phyloP scores from a whole-genome alignment of 2,329 filamentous ascomycete genomes.

The Neonectria ditissima region DNA sequence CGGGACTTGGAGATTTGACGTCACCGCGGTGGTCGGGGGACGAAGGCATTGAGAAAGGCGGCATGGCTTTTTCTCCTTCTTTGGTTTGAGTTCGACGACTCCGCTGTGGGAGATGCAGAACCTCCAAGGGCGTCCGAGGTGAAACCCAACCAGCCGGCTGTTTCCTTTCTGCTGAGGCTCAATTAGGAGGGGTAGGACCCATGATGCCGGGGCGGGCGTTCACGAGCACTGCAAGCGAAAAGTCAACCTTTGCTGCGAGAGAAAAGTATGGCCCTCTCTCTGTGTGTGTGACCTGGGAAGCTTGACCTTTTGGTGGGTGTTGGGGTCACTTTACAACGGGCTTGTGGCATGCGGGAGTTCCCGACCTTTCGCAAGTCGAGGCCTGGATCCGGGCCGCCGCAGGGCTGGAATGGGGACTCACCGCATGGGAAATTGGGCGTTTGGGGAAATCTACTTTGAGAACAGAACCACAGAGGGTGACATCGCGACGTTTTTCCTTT shows the following conservation, averaged over 20 bases:
- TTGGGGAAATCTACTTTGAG: not conserved
- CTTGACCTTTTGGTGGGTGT: too few species aligned
- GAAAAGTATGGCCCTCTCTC: not conserved
- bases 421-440: not conserved
- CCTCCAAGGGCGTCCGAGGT: not conserved
- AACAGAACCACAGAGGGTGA: not conserved
- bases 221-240: not conserved
- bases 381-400: not conserved
- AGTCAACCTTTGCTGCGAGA: not conserved
- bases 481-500: not conserved
- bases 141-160: slow-evolving; percentile 2
- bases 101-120: slow-evolving; percentile 42
- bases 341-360: not conserved
- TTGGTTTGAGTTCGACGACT: too few species aligned
- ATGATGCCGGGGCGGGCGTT: not conserved
- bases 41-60: slow-evolving; percentile 39
- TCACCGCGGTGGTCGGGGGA: slow-evolving; percentile 74
- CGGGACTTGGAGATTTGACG: slow-evolving; percentile 86
- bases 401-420: not conserved
- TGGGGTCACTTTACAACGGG: not conserved
- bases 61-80: slow-evolving; percentile 78
- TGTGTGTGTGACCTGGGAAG: too few species aligned
- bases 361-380: not conserved
- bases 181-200: not conserved
- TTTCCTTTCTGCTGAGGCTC: slow-evolving; percentile 8